Percentiles rank a stretch among this genome's conserved stretches.
Conservation (phyloP, 2,329 filamentous ascomycete genomes). For the Diaporthe aspalathi region DNA sequence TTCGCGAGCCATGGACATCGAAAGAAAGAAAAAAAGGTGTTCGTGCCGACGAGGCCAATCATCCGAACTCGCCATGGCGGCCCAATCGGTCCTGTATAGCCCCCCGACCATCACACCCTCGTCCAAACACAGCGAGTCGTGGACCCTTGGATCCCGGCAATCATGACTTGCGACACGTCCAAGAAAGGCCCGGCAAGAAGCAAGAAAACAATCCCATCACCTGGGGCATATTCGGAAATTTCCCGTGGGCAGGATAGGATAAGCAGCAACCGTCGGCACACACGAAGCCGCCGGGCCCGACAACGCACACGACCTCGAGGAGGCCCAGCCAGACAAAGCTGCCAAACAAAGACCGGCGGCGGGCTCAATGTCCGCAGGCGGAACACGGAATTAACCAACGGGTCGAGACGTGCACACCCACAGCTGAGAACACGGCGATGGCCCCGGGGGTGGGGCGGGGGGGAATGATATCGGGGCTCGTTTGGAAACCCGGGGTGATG, state of each 20-base stretch:
- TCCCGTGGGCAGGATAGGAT: not conserved
- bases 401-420: no score
- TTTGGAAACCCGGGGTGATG: rapidly evolving
- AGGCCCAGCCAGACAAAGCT: not conserved
- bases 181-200: not conserved
- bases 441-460: no score
- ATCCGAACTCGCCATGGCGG: not conserved
- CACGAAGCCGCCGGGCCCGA: not conserved
- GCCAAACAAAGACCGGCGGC: no score
- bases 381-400: no score
- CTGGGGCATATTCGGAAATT: not conserved
- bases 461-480: not conserved
- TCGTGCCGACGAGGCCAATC: no score
- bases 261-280: not conserved
- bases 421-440: not conserved
- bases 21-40: not conserved
- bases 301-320: not conserved
- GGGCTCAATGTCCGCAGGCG: no score
- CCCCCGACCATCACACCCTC: not conserved
- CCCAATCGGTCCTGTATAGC: no score
- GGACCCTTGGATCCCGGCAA: not conserved
- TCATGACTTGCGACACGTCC: not conserved
- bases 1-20: not conserved
- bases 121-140: not conserved
- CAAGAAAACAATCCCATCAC: no score